Evolutionary conservation across 495 filamentous ascomycete genomes (phyloP).

Genomic region (Daldinia grandis): DNA sequence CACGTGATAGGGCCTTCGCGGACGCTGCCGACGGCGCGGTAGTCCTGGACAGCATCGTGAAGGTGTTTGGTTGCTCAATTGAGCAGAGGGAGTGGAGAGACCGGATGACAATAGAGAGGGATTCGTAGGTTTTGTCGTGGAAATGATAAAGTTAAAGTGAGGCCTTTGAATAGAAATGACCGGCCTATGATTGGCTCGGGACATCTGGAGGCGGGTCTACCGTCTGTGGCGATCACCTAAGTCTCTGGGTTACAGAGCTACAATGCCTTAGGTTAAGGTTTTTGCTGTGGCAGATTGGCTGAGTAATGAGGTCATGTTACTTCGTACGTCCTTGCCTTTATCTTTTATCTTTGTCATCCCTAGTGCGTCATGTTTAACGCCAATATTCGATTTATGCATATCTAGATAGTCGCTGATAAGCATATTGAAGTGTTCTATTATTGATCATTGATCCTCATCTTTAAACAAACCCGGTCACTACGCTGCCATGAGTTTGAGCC

Average conservation of each 20-base stretch:
- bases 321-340: neutral
- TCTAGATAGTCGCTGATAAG: neutral
- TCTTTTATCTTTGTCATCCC: neutral
- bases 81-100: slow-evolving; percentile 54
- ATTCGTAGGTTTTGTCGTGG: slow-evolving; percentile 32
- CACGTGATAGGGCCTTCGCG: slow-evolving; percentile 51
- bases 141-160: slow-evolving; percentile 31
- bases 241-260: neutral
- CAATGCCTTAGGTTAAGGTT: neutral
- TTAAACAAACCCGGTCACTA: neutral
- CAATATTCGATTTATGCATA: slow-evolving; percentile 5
- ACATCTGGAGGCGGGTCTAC: slow-evolving; percentile 9
- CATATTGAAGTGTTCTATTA: neutral
- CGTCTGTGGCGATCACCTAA: slow-evolving; percentile 22
- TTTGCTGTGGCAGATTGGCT: slow-evolving; percentile 27
- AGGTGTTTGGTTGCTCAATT: slow-evolving; percentile 52
- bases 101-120: slow-evolving; percentile 49
- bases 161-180: slow-evolving; percentile 48
- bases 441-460: neutral
- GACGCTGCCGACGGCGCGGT: slow-evolving; percentile 56
- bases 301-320: slow-evolving; percentile 39
- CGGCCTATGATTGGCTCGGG: slow-evolving; percentile 35
- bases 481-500: slow-evolving; percentile 18
- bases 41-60: slow-evolving; percentile 59
- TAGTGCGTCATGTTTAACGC: neutral